Percentiles rank a stretch among this genome's conserved stretches.
Conservation (phyloP, 345 rosid species). For the Hibiscus trionum region DNA sequence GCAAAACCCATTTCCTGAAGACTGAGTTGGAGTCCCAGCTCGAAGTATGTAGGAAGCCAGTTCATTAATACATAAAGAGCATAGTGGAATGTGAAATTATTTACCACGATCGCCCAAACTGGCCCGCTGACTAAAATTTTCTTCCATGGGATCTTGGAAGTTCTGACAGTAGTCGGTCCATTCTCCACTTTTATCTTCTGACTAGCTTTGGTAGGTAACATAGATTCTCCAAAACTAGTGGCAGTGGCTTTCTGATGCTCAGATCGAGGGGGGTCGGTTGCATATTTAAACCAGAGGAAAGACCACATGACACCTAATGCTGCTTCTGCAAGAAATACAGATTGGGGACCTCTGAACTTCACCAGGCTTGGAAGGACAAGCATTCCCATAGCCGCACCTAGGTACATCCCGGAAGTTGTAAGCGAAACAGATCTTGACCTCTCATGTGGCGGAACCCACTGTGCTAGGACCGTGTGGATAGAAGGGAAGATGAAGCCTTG, state of each 20-base stretch:
- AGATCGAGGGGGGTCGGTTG: constrained; percentile 84
- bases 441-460: constrained; percentile 99
- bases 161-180: constrained; percentile 36
- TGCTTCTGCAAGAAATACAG: constrained; percentile 87
- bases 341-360: constrained; percentile 75
- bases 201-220: constrained; percentile 55
- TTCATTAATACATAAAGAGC: constrained; percentile 92
- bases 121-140: constrained; percentile 63
- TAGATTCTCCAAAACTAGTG: constrained; percentile 13
- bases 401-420: constrained; percentile 93
- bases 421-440: constrained; percentile 94
- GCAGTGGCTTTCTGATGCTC: constrained; percentile 78
- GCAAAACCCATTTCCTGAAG: constrained; percentile 37
- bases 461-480: constrained; percentile 31
- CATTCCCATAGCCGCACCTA: constrained; percentile 97
- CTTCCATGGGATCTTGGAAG: constrained; percentile 78
- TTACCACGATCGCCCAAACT: constrained; percentile 88
- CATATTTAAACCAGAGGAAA: constrained; percentile 72
- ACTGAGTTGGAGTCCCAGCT: constrained; percentile 78
- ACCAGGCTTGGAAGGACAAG: constrained; percentile 83
- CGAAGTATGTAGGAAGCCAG: constrained; percentile 93
- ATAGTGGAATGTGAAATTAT: constrained; percentile 93
- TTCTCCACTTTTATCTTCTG: constrained; percentile 56
- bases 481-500: constrained; percentile 18
- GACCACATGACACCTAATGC: constrained; percentile 81